Evolutionary conservation across 2,329 filamentous ascomycete genomes (phyloP), one percentile per base, ranked within the genome.

Genomic region (Xylaria sp.): DNA sequence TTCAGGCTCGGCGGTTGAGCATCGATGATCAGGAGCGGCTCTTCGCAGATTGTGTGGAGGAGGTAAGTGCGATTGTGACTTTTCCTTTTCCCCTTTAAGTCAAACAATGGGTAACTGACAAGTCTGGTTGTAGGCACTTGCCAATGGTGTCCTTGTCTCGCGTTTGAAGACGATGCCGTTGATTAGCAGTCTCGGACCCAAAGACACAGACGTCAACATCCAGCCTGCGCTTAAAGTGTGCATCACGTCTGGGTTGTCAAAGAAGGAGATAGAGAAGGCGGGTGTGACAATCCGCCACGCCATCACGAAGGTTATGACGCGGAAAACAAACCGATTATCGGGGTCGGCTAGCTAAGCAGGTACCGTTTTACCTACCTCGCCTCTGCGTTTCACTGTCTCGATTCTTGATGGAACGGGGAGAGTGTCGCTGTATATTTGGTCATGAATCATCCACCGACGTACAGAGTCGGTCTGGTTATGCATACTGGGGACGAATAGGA

Each of bases 201-300:
- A 91, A 76, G 91, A 94, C 66, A 85, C 88, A 50, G 86, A 85
- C 41, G 93, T 91, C 83, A 86, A 88, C 68, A 84, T 90, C n/a
- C 86, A 88, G 73, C 93, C 96, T 10, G 93, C 93, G 0, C 85
- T 99, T 70, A 97, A 98, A 82, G 88, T 98, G 13, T 98, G 95
- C 77, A 85, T 97, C 62, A 97, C 94, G 0, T 92, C 89, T 5
- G 96, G 92, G 1, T 83, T 99, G 70, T 92, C 92, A 28, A 97
- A 92, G 84, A 97, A 97, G 83, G 96, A 99, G 80, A 92, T 94
- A 63, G 97, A 99, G 82, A 97, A 97, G 84, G 93, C 96, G 0
- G 96, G 94, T 15, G 89, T 91, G 8, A 90, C 88, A 10, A 94
- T 99, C 73, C 87, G 95, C 68, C 94, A 97, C 81, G 95, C 96